phyloP scores from a whole-genome alignment of 345 rosid species.

The Carallia pectinifolia region DNA sequence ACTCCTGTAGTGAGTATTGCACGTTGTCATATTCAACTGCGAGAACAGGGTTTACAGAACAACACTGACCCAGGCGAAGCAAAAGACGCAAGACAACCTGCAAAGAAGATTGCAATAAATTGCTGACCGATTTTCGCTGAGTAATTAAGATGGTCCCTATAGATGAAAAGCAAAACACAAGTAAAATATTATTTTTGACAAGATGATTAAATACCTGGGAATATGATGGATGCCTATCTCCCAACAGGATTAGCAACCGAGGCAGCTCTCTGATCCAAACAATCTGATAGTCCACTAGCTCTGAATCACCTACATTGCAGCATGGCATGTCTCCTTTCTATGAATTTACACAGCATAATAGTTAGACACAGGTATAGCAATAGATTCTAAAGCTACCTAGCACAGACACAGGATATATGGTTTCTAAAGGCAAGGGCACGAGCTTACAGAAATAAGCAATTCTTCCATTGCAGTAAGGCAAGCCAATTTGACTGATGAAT shows the following conservation, averaged over 20 bases:
- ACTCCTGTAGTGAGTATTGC: conserved; percentile 47
- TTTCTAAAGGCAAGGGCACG: neutral
- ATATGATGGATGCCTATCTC: conserved; percentile 52
- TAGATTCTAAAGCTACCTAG: neutral
- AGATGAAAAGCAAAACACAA: neutral
- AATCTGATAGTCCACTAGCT: conserved; percentile 42
- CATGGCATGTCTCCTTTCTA: conserved; percentile 43
- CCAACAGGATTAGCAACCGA: conserved; percentile 52
- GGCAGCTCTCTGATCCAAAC: conserved; percentile 80
- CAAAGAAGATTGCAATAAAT: conserved; percentile 14
- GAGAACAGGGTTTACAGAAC: conserved; percentile 38
- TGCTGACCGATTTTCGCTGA: neutral
- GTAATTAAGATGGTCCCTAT: neutral
- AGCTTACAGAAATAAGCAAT: conserved; percentile 75
- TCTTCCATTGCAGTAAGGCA: conserved; percentile 60
- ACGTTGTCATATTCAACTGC: conserved; percentile 49
- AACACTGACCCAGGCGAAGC: conserved; percentile 62
- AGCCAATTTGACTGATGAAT: conserved; percentile 57
- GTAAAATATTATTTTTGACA: conserved; percentile 11
- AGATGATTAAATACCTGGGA: conserved; percentile 45
- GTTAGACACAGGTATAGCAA: neutral
- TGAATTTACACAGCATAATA: conserved; percentile 8
- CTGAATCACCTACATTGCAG: conserved; percentile 46
- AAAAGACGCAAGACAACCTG: conserved; percentile 70
- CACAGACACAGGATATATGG: neutral